Base-by-base conservation (phyloP, 108 stramenopile genomes). In the Schizochytrium sp. region DNA sequence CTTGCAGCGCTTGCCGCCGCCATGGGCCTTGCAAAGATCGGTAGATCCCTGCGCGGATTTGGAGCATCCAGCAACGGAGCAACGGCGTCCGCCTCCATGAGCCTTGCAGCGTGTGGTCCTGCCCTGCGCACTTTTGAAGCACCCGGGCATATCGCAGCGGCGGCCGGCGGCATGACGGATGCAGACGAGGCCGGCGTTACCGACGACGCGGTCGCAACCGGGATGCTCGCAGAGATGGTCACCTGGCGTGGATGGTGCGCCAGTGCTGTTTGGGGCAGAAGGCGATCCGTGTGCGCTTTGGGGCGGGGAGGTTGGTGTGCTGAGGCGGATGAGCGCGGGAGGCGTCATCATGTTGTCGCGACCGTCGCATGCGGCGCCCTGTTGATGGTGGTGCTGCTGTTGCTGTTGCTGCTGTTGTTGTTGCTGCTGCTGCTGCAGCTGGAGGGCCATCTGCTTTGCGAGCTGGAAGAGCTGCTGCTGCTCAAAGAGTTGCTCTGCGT, bases 11-110 rank as follows among this genome's bases (percentile, higher is more conserved):
- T 95, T 94, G 48, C 98, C 98, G 71, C 98, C 98, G 25, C 99
- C 99, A 89, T 99, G 99, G 72, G 96, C 95, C 5, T 97, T 98
- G 90, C 99, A 99, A 29, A 97, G 92, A 41, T 92, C 92, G 18
- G 97, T 97, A 44, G 97, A 98, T 41, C 99, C 98, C 5, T 98
- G 97, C 12, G 99, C 99, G 23, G 97, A 97, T 92, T 99, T 99
- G 71, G 88, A 92, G 91, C 99, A 99, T 47, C 96, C 97, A 18
- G 93, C 94, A 25, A 93, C 90, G 87, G 92, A 90, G 90, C 98
- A 98, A n/a, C 98, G 95, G 83, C 96, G 94, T 41, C 98, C 98
- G 69, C 98, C 98, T 23, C 99, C 99, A 89, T 99, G 99, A 72
- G 96, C 95, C 5, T 97, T 98, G 90, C 99, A 99, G 44, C 97